Base-by-base conservation (phyloP, 2,329 filamentous ascomycete genomes). In the Fusarium subtropicale region DNA sequence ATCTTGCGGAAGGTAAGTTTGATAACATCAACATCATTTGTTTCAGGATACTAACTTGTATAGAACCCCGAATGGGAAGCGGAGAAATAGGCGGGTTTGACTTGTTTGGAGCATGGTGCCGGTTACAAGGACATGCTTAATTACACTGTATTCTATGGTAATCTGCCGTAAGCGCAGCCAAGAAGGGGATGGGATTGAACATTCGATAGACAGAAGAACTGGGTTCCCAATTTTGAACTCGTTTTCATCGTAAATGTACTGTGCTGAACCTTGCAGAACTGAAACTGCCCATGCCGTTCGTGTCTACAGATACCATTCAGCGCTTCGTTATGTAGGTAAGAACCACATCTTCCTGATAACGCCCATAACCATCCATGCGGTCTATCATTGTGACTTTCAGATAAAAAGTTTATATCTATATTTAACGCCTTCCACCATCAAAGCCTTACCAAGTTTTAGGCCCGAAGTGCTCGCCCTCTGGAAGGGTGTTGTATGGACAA, bases 1-100 rank as follows among this genome's bases (percentile, higher is more conserved):
- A 98, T 99, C 80, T 84, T 99, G 80, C 91, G 92, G 86, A 98
- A 98, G 93, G 95, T 97, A 86, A 82, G 88, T 71, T 22, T 30
- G 41, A 30, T 13, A 41, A 16, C 15, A 18, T 36, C 16, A 2
- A 36, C 3, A 13, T 31, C 11, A 16, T 16, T 38, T 5, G 12
- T 7, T 12, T 15, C 30, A 8, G 39, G 15, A 34, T 52, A 47
- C 69, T 76, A 64, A 76, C 66, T 39, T 36, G 16, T 20, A 24
- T 28, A 81, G 80, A 81, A 81, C 69, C 80, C 80, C 6, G 78
- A 81, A 22, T 81, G 79, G 80, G 74, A 81, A 58, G 78, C 71
- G 22, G 79, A 79, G 57, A 77, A 81, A 78, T 81, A 77, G 71
- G 72, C 3, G 56, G 50, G 39, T 53, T 53, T 57, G 60, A 57